Evolutionary conservation across 768 basidiomycete species (phyloP).

Genomic region (Terana coerulea): DNA sequence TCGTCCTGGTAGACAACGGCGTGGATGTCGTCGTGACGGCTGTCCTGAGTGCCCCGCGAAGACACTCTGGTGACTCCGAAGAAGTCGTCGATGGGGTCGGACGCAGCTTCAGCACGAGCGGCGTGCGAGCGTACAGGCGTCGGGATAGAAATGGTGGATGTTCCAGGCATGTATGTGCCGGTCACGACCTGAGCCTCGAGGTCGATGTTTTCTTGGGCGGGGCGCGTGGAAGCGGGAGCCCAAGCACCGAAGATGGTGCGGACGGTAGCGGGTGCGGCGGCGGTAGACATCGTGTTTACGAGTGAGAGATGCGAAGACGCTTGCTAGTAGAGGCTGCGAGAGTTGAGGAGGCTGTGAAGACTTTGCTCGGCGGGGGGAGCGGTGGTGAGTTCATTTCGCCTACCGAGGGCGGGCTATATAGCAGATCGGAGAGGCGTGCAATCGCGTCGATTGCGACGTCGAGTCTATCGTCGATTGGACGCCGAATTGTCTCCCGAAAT

Average conservation of each 20-base stretch:
- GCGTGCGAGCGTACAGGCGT: constrained; percentile 6
- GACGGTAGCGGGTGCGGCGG: constrained; percentile 2
- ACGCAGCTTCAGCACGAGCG: constrained; percentile 1
- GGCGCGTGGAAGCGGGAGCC: constrained; percentile 3
- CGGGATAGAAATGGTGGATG: background rate
- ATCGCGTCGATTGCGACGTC: background rate
- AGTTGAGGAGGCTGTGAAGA: background rate
- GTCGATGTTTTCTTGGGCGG: constrained; percentile 4
- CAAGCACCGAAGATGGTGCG: constrained; percentile 18
- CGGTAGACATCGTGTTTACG: constrained; percentile 15
- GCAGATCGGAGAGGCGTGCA: background rate
- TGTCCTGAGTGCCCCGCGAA: constrained; percentile 26
- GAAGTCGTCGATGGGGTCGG: constrained; percentile 24
- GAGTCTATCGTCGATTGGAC: background rate
- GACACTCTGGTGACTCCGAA: constrained; percentile 24
- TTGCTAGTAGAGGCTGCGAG: background rate
- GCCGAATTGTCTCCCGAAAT: background rate
- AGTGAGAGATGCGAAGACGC: background rate
- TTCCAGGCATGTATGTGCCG: constrained; percentile 3
- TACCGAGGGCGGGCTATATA: background rate
- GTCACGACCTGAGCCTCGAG: constrained; percentile 16
- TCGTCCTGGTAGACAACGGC: constrained; percentile 14
- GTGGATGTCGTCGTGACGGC: constrained; percentile 27
- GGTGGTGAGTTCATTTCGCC: background rate
- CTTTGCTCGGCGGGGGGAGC: background rate